Base-by-base conservation (phyloP, 441 rosid genomes). In the Rhodomyrtus psidioides region DNA sequence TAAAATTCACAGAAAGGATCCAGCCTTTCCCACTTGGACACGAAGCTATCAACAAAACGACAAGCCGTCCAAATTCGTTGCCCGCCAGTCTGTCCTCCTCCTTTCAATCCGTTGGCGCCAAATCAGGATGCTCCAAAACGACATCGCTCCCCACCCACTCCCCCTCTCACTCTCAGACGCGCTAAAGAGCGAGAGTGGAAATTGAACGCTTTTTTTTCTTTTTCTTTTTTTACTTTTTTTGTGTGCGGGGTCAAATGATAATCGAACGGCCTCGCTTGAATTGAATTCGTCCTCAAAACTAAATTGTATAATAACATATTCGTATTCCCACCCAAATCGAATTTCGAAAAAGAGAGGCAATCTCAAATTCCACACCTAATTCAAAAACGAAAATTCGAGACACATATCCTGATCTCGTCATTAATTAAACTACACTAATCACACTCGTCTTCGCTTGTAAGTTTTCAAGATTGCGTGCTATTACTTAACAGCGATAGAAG, bases 351-450 rank as follows among this genome's bases (percentile, higher is more conserved):
- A 19, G 14, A 19, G 26, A 55, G 6, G 4, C 7, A 34, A 0
- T 17, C 17, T 65, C 13, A 2, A 65, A 17, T 30, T 46, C 1
- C 14, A 4, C 9, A 17, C 4, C 24, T 30, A 62, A 9, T 62
- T 62, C 42, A 30, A 12, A 12, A 19, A 17, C 9, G 26, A 65
- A 65, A 34, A 19, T 19, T 65, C 10, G 0, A 10, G 9, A 21
- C 9, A 10, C 0, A 0, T 10, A 3, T 6, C 1, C 0, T 1
- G 1, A 5, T 70, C 49, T 5, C 1, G 0, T 70, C 5, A 0
- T 9, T 0, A 39, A 39, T 70, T 23, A 10, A 34, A 65, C 26
- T 3, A 34, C 0, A 0, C 4, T 19, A 1, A 9, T 30, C 4
- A 17, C 46, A 4, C 14, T 34, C 0, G 1, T 10, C 24, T 4